Evolutionary conservation across 495 filamentous ascomycete genomes (phyloP).

Genomic region (Trichocladium uniseriatum): DNA sequence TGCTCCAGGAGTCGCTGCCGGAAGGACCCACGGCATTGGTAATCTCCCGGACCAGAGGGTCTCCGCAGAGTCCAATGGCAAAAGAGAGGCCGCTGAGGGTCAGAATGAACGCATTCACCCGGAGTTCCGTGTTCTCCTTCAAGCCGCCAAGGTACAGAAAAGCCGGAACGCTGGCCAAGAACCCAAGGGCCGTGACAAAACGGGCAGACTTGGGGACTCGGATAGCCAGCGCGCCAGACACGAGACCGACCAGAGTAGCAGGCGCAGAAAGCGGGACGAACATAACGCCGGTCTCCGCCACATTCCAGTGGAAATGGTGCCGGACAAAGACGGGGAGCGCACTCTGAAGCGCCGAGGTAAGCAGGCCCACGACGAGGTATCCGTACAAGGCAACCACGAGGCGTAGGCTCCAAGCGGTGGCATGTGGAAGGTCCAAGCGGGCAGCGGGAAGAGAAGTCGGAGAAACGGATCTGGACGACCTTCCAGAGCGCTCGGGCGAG

Average conservation of each 20-base stretch:
- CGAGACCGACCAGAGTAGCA: constrained; percentile 13
- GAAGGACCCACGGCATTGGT: neutral
- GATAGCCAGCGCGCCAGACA: constrained; percentile 10
- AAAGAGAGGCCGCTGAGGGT: constrained; percentile 17
- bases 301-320: constrained; percentile 14
- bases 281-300: constrained; percentile 9
- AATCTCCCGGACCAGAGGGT: constrained; percentile 20
- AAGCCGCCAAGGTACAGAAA: constrained; percentile 14
- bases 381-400: constrained; percentile 18
- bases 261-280: constrained; percentile 21
- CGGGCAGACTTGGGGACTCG: constrained; percentile 16
- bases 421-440: neutral
- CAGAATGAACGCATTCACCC: constrained; percentile 6
- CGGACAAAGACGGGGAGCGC: constrained; percentile 20
- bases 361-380: constrained; percentile 18
- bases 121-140: neutral
- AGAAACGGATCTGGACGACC: constrained; percentile 12
- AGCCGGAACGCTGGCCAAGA: constrained; percentile 15
- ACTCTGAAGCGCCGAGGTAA: constrained; percentile 19
- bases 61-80: constrained; percentile 18
- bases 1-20: constrained; percentile 1
- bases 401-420: constrained; percentile 5
- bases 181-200: constrained; percentile 15
- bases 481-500: neutral
- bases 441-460: neutral